Base-by-base conservation (phyloP, 2,329 filamentous ascomycete genomes). In the Trichoderma simmonsii region DNA sequence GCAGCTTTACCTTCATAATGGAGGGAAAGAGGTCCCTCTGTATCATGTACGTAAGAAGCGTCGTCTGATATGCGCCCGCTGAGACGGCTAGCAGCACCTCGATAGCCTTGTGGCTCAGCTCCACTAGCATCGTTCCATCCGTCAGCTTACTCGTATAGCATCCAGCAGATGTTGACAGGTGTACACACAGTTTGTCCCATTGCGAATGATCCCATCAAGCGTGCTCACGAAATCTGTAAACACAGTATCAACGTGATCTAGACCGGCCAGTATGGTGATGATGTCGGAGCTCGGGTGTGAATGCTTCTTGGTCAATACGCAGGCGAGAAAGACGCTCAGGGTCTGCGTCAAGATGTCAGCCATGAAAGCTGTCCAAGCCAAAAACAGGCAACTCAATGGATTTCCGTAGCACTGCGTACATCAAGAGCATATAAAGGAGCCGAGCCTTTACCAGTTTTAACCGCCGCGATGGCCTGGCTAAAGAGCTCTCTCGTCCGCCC, bases 251-350 rank as follows among this genome's bases (percentile, higher is more conserved):
- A 97, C 92, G 76, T 94, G 88, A 83, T 98, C 92, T 67, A 99
- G 88, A 6, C 96, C 96, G 5, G 95, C 93, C 63, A 99, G 87
- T 39, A 98, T 87, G 71, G 91, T 90, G 78, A 99, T 97, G 76
- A 98, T 92, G 82, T 98, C 96, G 64, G 96, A 96, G 81, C 94
- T 98, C 6, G 95, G 93, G 78, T 98, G 98, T 28, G 93, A 94
- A 81, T 97, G 99, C 80, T 92, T 94, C 83, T 98, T 99, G 72
- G 89, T 89, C 73, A 98, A 86, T 21, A 97, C 88, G 70, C 90
- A 90, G 64, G 91, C 91, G 79, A 99, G 87, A 82, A 98, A 98
- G 62, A 93, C 91, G 81, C 92, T 94, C 79, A 98, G 87, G 73
- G 95, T 98, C 93, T 98, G 81, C 3, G 9, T 3, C 1, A 62